A percentile compares a stretch with the other conserved stretches of the same genome.
These are phyloP conservation scores for Salix koriyanagi DNA, from an alignment of 345 rosid genomes.

Conservation along the genomic window DNA sequence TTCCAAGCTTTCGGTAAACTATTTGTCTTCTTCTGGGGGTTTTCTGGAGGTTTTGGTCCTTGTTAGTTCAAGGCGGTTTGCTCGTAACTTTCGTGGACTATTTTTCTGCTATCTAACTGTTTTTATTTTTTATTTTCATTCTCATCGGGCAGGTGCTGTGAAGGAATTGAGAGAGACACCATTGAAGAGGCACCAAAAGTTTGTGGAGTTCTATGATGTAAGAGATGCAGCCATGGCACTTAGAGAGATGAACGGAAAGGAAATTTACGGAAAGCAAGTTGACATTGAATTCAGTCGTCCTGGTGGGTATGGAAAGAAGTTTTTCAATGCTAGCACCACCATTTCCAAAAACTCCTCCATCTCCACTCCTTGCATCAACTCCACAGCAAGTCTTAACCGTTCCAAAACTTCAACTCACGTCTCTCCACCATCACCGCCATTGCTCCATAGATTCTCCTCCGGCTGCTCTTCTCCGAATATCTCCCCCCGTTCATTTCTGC, in stretches of 20 bases:
- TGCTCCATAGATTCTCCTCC: conserved; percentile 14
- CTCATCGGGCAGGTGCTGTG: conserved; percentile 43
- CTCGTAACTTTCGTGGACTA: conserved; percentile 5
- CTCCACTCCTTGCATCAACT: neutral
- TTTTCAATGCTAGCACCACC: conserved; percentile 28
- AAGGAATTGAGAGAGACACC: conserved; percentile 92
- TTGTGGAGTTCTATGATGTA: conserved; percentile 76
- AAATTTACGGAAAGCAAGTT: conserved; percentile 50
- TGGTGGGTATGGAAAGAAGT: conserved; percentile 60
- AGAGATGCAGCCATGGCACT: conserved; percentile 81
- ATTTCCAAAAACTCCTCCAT: neutral
- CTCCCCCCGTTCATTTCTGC: conserved; percentile 10
- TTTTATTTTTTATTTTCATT: neutral
- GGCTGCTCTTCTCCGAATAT: neutral
- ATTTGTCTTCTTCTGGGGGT: neutral
- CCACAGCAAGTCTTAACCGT: neutral
- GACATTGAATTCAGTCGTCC: conserved; percentile 82
- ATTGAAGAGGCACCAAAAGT: conserved; percentile 70
- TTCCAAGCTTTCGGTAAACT: conserved; percentile 64
- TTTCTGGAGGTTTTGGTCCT: neutral
- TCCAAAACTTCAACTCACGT: conserved; percentile 19
- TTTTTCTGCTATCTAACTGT: neutral
- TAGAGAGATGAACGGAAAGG: conserved; percentile 61
- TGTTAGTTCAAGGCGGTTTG: neutral
- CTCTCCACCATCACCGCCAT: neutral